Base-by-base conservation (phyloP, 179 eudicot genomes). In the Drosera spatulata region DNA sequence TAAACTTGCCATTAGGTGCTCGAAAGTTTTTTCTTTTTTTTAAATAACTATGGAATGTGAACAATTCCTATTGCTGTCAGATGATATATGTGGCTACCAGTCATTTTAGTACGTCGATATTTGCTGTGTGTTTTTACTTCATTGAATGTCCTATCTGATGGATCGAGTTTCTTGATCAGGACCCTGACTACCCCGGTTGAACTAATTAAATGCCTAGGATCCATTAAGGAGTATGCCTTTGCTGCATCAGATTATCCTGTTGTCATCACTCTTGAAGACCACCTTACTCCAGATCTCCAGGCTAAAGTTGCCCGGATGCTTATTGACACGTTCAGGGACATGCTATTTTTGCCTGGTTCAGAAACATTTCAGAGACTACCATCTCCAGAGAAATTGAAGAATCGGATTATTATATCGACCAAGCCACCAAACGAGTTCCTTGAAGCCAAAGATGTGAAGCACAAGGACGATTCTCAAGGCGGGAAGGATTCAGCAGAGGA, bases 291-390 rank as follows among this genome's bases (percentile, higher is more conserved):
- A 33, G 79, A 69, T 66, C 91, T 87, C 57, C 95, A 87, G 69
- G 88, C 86, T 66, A 85, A 82, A 82, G 80, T 79, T 47, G 95
- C 95, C 53, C 68, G 89, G 99, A 85, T 94, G 99, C 77, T 94
- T 63, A 73, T 65, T 50, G 50, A 81, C 74, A 90, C 94, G 58
- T 94, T 90, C 79, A 95, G 84, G 53, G 82, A 77, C 14, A 73
- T 75, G 33, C 82, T 94, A 39, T 83, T 77, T 79, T 10, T 61
- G 51, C 94, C 99, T 8, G 82, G 68, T 22, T 41, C 79, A 41
- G 90, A 80, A 55, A 63, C 81, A 70, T 75, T 94, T 39, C 74
- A 63, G 67, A 85, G 81, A 65, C 77, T 94, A 49, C 99, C 97
- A 33, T 94, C 99, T 38, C 99, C 99, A 4, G 85, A 63, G 57